phyloP scores from a whole-genome alignment of 1,139 yeast species.

The Sugiyamaella castrensis region DNA sequence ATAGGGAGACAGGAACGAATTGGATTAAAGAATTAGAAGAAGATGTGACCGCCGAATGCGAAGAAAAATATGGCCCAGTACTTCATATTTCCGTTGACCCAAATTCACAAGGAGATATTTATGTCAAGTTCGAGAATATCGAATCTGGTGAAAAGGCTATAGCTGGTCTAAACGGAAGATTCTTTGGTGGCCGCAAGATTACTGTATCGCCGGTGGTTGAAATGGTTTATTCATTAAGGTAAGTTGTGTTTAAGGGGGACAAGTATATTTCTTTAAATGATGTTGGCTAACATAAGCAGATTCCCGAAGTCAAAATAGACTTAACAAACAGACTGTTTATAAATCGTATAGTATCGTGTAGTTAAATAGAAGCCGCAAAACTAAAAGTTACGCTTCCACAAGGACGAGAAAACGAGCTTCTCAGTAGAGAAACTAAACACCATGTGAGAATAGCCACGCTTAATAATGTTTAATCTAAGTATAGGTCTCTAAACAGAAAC shows the following conservation, averaged over 20 bases:
- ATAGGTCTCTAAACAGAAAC: constrained; percentile 21
- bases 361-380: too few species aligned
- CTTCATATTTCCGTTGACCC: constrained; percentile 37
- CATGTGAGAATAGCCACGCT: too few species aligned
- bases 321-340: too few species aligned
- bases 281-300: too few species aligned
- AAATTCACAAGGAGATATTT: constrained; percentile 36
- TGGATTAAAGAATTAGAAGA: constrained; percentile 40
- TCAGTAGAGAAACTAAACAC: too few species aligned
- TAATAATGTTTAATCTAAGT: too few species aligned
- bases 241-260: constrained; percentile 3
- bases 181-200: constrained; percentile 37
- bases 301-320: too few species aligned
- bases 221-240: constrained; percentile 34
- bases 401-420: too few species aligned
- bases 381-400: too few species aligned
- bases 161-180: constrained; percentile 38
- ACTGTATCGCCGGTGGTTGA: constrained; percentile 37
- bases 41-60: constrained; percentile 40
- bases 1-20: constrained; percentile 36
- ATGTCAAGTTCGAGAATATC: constrained; percentile 34
- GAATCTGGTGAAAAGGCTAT: constrained; percentile 36
- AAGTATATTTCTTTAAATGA: too few species aligned
- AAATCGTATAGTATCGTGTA: too few species aligned
- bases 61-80: constrained; percentile 39